phyloP scores from a whole-genome alignment of 2,329 filamentous ascomycete genomes.

The Alternaria arborescens region DNA sequence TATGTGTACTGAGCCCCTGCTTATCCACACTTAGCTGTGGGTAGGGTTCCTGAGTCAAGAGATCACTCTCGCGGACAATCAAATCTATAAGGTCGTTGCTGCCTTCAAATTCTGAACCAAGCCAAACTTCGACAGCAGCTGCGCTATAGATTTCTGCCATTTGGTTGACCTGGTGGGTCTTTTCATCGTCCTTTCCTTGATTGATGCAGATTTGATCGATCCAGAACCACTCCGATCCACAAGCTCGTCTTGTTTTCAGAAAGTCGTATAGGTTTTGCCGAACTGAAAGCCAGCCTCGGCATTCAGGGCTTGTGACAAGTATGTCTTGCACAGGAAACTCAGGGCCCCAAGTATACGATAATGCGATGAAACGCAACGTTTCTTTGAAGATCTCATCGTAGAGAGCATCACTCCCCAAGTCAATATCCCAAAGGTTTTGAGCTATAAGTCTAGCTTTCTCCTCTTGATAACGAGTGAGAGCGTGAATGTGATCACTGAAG shows the following conservation, averaged over 20 bases:
- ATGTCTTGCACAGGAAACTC: background rate
- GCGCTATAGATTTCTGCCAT: background rate
- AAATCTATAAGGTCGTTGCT: background rate
- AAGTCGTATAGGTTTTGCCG: background rate
- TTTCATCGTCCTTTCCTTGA: background rate
- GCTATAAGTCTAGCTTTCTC: background rate
- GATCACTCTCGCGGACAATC: accelerated
- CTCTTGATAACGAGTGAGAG: background rate
- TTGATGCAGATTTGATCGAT: background rate
- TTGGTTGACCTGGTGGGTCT: background rate
- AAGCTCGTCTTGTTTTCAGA: background rate
- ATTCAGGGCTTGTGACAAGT: background rate
- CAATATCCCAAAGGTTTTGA: accelerated
- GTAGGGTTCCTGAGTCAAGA: accelerated
- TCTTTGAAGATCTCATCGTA: accelerated
- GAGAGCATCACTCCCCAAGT: background rate
- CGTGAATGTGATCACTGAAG: background rate
- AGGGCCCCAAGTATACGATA: background rate
- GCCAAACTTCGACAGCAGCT: background rate
- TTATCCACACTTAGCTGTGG: background rate
- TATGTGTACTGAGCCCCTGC: accelerated
- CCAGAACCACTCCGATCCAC: background rate
- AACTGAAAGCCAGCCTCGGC: background rate
- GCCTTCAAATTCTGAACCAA: background rate
- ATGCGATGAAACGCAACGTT: background rate